These are phyloP conservation scores for Nicotiana obtusifolia DNA, from an alignment of 257 asterid genomes.

Conservation along the genomic window DNA sequence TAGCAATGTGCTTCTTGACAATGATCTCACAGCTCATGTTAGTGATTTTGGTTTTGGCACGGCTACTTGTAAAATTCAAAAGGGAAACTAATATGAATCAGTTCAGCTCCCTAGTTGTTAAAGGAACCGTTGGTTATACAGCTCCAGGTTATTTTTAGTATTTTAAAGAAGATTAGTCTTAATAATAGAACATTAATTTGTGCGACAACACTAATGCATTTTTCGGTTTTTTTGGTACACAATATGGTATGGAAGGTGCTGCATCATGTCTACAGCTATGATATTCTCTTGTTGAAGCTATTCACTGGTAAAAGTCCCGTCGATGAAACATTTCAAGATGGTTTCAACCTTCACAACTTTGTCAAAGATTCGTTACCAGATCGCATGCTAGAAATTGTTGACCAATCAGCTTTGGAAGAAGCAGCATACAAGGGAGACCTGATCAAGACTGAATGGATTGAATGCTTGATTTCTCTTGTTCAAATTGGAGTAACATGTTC, in stretches of 20 bases:
- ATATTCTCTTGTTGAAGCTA: not conserved
- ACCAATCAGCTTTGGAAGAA: not conserved
- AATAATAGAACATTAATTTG: not conserved
- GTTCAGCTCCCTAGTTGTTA: conserved; percentile 34
- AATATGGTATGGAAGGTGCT: not conserved
- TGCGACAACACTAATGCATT: not conserved
- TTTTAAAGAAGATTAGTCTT: not conserved
- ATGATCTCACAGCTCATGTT: conserved; percentile 33
- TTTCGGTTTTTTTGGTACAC: not conserved
- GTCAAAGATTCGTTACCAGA: not conserved
- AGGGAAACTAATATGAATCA: conserved; percentile 13
- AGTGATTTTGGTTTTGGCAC: conserved; percentile 49
- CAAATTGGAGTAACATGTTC: not conserved
- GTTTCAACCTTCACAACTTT: not conserved
- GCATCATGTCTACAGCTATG: not conserved
- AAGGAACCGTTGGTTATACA: conserved; percentile 44
- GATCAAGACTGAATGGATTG: not conserved
- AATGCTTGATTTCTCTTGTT: not conserved
- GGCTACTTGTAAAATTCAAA: conserved; percentile 16
- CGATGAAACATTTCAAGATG: not conserved
- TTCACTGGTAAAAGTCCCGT: not conserved
- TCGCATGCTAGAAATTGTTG: not conserved
- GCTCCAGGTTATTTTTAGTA: conserved; percentile 35
- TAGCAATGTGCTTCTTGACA: conserved; percentile 43
- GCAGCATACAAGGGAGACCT: not conserved